A percentile compares a stretch with the other conserved stretches of the same genome.
Evolutionary conservation across 148 eudicot genomes (phyloP).

Genomic region (Rhododendron mucronatum): DNA sequence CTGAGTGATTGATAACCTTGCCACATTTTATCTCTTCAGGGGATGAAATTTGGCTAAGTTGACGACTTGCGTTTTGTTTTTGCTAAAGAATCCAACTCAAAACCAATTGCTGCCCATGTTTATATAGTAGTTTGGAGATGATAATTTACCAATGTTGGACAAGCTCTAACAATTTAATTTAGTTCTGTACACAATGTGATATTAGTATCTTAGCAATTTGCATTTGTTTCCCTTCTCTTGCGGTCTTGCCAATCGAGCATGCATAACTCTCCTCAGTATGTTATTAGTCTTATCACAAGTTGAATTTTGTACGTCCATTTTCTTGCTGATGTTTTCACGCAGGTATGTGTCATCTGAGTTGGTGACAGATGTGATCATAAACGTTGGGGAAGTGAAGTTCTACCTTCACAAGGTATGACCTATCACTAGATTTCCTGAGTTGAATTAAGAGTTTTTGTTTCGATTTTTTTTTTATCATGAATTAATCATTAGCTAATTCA

Average conservation of each 20-base stretch:
- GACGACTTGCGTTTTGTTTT: neutral
- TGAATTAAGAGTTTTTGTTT: neutral
- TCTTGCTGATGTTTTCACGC: constrained; percentile 22
- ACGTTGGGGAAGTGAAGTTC: constrained; percentile 54
- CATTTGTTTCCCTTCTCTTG: neutral
- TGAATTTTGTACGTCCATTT: neutral
- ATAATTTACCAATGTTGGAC: neutral
- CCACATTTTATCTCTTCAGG: neutral
- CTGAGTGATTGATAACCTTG: neutral
- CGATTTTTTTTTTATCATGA: neutral
- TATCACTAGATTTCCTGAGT: neutral
- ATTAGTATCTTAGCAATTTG: neutral
- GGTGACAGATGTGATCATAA: constrained; percentile 54
- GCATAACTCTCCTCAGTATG: neutral
- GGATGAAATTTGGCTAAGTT: neutral
- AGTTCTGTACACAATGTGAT: neutral
- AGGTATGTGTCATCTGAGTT: constrained; percentile 69
- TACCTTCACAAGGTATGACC: constrained; percentile 64
- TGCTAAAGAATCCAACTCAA: neutral
- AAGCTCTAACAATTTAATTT: neutral
- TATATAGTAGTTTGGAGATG: neutral
- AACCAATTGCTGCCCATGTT: neutral
- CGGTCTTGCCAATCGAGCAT: neutral
- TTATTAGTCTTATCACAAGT: neutral
- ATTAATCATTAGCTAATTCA: neutral